These are phyloP conservation scores for Boletus reticulatus DNA, from an alignment of 768 basidiomycete species.

Conservation along the genomic window DNA sequence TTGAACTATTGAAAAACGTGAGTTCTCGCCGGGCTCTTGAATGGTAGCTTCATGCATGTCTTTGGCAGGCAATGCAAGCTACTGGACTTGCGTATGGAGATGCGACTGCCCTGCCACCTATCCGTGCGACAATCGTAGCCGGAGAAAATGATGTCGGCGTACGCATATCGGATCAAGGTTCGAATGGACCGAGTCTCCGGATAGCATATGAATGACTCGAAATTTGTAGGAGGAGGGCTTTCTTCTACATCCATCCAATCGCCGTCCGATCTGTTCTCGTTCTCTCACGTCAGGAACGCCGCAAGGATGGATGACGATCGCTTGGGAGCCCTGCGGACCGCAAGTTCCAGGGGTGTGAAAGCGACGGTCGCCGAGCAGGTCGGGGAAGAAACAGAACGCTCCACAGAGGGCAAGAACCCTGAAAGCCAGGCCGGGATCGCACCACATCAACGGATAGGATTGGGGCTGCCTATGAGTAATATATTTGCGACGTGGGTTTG, in stretches of 20 bases:
- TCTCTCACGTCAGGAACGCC: constrained; percentile 81
- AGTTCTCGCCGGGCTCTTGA: constrained; percentile 21
- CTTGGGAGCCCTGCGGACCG: constrained; percentile 63
- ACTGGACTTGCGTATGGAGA: constrained; percentile 52
- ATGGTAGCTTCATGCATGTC: neutral
- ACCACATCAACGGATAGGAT: constrained; percentile 66
- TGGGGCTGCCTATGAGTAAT: constrained; percentile 87
- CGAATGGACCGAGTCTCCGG: neutral
- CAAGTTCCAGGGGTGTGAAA: constrained; percentile 60
- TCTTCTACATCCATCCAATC: constrained; percentile 49
- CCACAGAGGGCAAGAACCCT: constrained; percentile 31
- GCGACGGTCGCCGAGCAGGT: constrained; percentile 85
- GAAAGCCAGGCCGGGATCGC: constrained; percentile 46
- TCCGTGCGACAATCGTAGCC: constrained; percentile 73
- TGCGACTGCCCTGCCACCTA: constrained; percentile 49
- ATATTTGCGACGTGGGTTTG: constrained; percentile 72
- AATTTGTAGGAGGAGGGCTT: constrained; percentile 66
- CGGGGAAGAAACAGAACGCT: constrained; percentile 26
- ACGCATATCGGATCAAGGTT: constrained; percentile 91
- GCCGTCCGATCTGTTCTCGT: constrained; percentile 83
- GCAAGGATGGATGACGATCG: constrained; percentile 64
- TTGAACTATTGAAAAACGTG: constrained; percentile 89
- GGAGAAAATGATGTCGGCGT: constrained; percentile 73
- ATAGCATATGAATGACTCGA: constrained; percentile 1
- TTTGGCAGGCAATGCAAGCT: constrained; percentile 65